These are phyloP conservation scores for Penicillium alfredii DNA, from an alignment of 495 filamentous ascomycete genomes.

Conservation along the genomic window DNA sequence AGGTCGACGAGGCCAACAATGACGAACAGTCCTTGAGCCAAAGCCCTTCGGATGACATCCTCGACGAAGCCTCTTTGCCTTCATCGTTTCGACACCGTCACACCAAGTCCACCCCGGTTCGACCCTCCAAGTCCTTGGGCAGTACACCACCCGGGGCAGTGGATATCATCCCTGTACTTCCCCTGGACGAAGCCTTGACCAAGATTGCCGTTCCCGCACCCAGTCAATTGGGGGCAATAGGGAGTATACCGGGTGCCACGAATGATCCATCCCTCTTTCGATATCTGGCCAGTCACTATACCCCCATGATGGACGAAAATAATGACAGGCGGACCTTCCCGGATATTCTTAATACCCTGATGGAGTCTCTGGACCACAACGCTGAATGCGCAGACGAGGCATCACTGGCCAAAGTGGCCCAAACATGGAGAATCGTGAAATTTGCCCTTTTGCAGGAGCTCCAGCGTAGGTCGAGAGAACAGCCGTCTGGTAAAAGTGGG, in stretches of 20 bases:
- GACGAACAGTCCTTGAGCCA: conserved; percentile 49
- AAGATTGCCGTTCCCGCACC: conserved; percentile 46
- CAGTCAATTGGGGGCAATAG: conserved; percentile 57
- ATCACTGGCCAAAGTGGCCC: conserved; percentile 57
- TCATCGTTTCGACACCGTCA: conserved; percentile 38
- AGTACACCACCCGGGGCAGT: conserved; percentile 53
- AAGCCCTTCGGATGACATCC: conserved; percentile 60
- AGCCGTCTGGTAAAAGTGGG: conserved; percentile 26
- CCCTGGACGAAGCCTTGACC: conserved; percentile 56
- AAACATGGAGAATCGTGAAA: conserved; percentile 68
- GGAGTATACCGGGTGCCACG: conserved; percentile 50
- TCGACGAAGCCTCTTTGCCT: conserved; percentile 54
- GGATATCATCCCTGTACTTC: conserved; percentile 45
- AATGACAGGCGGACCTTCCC: conserved; percentile 20
- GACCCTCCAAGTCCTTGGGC: conserved; percentile 38
- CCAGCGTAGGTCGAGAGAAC: conserved; percentile 50
- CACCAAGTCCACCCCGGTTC: conserved; percentile 25
- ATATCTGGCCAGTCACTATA: conserved; percentile 56
- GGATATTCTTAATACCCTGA: conserved; percentile 41
- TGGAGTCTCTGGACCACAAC: conserved; percentile 54
- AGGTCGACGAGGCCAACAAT: conserved; percentile 29
- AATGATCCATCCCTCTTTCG: conserved; percentile 48
- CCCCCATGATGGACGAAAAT: conserved; percentile 30
- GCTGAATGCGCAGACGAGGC: conserved; percentile 54
- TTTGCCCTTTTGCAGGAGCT: conserved; percentile 58